Percentiles rank a stretch among this genome's conserved stretches.
Conservation (phyloP, 2,329 filamentous ascomycete genomes). For the Dothiorella sarmentorum region DNA sequence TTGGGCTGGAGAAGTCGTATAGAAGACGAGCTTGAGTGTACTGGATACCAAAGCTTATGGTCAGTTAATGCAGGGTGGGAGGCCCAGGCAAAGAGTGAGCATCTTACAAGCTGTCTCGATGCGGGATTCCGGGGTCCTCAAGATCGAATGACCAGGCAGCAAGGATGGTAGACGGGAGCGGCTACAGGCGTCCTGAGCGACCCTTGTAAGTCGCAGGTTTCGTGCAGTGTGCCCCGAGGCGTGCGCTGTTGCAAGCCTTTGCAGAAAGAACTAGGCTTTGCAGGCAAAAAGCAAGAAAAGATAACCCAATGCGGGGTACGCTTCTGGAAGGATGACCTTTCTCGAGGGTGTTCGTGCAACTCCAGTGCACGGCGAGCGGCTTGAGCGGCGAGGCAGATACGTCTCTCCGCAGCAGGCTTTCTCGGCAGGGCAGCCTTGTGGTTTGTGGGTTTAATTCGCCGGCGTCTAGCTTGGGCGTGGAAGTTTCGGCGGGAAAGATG, state of each 20-base stretch:
- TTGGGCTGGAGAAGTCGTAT: constrained; percentile 2
- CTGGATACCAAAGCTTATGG: constrained; percentile 13
- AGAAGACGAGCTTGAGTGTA: constrained; percentile 1
- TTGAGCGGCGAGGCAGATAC: constrained; percentile 2
- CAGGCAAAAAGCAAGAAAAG: constrained; percentile 17
- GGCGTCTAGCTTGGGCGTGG: constrained; percentile 11
- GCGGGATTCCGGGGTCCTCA: constrained; percentile 16
- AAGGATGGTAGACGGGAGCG: constrained; percentile 18
- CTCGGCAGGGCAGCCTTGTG: constrained; percentile 9
- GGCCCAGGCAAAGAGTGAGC: constrained; percentile 14
- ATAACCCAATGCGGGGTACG: constrained; percentile 18
- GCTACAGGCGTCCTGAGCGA: constrained; percentile 18
- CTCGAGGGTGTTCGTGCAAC: constrained; percentile 10
- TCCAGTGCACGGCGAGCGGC: not conserved
- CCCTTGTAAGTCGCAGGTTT: constrained; percentile 17
- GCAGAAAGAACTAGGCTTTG: constrained; percentile 10
- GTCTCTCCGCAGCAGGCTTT: not conserved
- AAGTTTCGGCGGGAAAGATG: constrained; percentile 15
- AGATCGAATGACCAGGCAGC: constrained; percentile 18
- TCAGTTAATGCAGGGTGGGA: constrained; percentile 13
- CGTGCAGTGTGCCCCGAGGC: constrained; percentile 19
- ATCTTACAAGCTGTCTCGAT: constrained; percentile 14
- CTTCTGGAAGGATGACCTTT: constrained; percentile 14
- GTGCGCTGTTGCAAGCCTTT: constrained; percentile 17
- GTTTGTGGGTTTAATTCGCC: constrained; percentile 9